Evolutionary conservation across 2,329 filamentous ascomycete genomes (phyloP).

Genomic region (Rugonectria rugulosa): DNA sequence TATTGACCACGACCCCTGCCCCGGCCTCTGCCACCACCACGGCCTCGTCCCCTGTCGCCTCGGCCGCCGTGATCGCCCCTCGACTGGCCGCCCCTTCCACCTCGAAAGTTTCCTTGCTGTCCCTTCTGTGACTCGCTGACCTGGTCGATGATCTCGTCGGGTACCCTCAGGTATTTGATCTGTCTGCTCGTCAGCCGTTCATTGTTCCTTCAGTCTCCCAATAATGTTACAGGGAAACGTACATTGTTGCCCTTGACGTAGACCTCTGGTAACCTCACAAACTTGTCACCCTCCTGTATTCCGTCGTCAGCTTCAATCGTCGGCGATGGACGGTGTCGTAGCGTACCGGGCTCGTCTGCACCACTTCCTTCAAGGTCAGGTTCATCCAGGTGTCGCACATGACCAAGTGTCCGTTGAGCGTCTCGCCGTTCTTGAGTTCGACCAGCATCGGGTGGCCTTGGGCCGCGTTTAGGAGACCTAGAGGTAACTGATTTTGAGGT

Average conservation of each 20-base stretch:
- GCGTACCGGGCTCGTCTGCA: constrained; percentile 85
- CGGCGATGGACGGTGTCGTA: not conserved
- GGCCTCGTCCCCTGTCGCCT: constrained; percentile 55
- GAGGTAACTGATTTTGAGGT: constrained; percentile 61
- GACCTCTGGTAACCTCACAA: constrained; percentile 89
- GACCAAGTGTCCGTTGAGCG: constrained; percentile 93
- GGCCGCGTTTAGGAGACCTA: constrained; percentile 90
- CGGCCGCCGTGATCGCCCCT: constrained; percentile 66
- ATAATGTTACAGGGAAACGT: constrained; percentile 45
- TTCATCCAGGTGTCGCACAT: constrained; percentile 99
- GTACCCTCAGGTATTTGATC: constrained; percentile 98
- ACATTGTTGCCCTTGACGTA: constrained; percentile 99
- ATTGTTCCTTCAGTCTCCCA: not conserved
- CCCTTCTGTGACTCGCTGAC: constrained; percentile 91
- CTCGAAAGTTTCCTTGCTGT: constrained; percentile 68
- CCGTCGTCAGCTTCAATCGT: constrained; percentile 23
- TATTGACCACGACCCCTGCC: constrained; percentile 47
- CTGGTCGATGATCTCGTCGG: constrained; percentile 94
- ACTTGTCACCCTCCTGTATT: constrained; percentile 86
- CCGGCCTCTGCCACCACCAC: constrained; percentile 47
- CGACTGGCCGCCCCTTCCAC: constrained; percentile 67
- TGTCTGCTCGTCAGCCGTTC: constrained; percentile 46
- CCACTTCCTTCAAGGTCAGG: constrained; percentile 93
- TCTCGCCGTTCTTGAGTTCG: constrained; percentile 97
- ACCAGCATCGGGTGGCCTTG: constrained; percentile 98